These are phyloP conservation scores for Fusarium liriodendri DNA, from an alignment of 2,329 filamentous ascomycete species.

Conservation along the genomic window DNA sequence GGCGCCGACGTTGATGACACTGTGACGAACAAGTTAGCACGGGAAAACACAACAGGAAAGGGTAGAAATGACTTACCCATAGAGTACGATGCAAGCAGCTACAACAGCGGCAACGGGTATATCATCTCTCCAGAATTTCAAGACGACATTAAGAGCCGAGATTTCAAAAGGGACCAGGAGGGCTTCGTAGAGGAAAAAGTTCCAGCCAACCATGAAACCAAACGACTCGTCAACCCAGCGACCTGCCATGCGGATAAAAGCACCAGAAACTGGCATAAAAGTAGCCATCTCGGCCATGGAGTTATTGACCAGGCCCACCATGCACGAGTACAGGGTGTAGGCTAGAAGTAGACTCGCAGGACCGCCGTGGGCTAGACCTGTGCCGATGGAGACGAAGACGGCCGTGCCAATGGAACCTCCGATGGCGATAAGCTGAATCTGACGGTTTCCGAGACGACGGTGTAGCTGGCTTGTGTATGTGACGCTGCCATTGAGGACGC, in stretches of 20 bases:
- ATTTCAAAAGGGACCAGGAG: slow-evolving; percentile 11
- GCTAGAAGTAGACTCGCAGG: slow-evolving; percentile 3
- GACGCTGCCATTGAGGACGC: neutral
- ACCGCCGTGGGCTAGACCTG: neutral
- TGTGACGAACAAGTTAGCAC: neutral
- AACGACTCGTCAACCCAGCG: slow-evolving; percentile 13
- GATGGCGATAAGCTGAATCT: slow-evolving; percentile 13
- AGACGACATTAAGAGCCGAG: slow-evolving; percentile 4
- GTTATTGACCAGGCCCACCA: slow-evolving; percentile 12
- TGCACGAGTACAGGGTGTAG: slow-evolving; percentile 3
- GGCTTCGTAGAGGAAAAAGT: slow-evolving; percentile 14
- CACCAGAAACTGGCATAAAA: slow-evolving; percentile 4
- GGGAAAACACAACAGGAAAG: neutral
- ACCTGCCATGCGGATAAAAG: slow-evolving; percentile 10
- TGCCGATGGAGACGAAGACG: slow-evolving; percentile 11
- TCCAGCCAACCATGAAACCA: slow-evolving; percentile 15
- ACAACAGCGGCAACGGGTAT: slow-evolving; percentile 12
- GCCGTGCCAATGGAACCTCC: slow-evolving; percentile 6
- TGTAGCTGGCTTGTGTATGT: slow-evolving; percentile 3
- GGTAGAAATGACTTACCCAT: neutral
- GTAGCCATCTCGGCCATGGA: slow-evolving; percentile 10
- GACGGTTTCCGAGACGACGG: slow-evolving; percentile 6
- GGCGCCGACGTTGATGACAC: slow-evolving; percentile 7
- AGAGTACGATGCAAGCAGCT: slow-evolving; percentile 1
- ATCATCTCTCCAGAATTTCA: slow-evolving; percentile 11